Conservation (phyloP, 345 rosid species). For the Linum tenue region DNA sequence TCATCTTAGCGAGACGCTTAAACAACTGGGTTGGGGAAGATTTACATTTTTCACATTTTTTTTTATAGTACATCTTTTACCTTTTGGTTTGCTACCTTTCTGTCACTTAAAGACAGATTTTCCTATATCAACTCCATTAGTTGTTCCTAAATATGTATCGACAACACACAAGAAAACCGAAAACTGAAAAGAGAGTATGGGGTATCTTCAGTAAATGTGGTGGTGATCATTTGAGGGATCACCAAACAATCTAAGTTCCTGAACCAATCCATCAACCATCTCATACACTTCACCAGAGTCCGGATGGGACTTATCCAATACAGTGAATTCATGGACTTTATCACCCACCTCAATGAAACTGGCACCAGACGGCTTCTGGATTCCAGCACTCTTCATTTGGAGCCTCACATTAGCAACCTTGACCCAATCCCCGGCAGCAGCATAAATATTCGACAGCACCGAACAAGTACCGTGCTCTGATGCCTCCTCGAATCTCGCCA, state of each 20-base stretch:
- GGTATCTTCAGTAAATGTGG: background rate
- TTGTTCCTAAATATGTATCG: too few relatives aligned
- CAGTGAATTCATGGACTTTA: slow-evolving; percentile 53
- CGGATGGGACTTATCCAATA: slow-evolving; percentile 56
- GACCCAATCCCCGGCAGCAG: slow-evolving; percentile 41
- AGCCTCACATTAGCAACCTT: slow-evolving; percentile 55
- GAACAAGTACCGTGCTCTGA: background rate
- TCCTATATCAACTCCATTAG: too few relatives aligned
- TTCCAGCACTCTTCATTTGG: slow-evolving; percentile 46
- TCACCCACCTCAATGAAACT: slow-evolving; percentile 59
- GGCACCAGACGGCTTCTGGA: slow-evolving; percentile 59
- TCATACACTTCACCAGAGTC: slow-evolving; percentile 48
- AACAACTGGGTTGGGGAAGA: too few relatives aligned
- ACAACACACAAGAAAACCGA: too few relatives aligned
- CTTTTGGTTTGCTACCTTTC: too few relatives aligned
- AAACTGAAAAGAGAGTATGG: too few relatives aligned
- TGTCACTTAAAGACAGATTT: too few relatives aligned
- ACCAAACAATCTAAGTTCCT: slow-evolving; percentile 28
- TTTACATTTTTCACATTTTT: too few relatives aligned
- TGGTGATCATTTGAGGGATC: slow-evolving; percentile 11
- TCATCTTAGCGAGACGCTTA: too few relatives aligned
- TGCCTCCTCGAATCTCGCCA: background rate
- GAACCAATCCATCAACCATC: slow-evolving; percentile 38
- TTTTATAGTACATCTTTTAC: too few relatives aligned
- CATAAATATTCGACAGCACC: background rate